A percentile compares a stretch with the other conserved stretches of the same genome.
These are phyloP conservation scores for Lepidium aucheri DNA, from an alignment of 345 rosid species.

Conservation along the genomic window DNA sequence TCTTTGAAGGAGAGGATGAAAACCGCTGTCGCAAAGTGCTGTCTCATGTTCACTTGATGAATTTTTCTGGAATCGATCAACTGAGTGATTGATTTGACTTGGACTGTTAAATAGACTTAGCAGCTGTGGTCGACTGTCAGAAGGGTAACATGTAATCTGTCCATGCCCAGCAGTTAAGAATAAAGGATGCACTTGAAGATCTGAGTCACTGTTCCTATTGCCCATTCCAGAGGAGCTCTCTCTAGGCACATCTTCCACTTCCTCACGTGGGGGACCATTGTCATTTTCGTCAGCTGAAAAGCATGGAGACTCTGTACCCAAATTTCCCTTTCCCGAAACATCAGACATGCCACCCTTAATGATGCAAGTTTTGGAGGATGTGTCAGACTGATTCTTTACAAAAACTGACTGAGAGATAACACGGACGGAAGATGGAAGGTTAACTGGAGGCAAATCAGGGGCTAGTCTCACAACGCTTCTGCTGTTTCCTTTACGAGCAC, in stretches of 20 bases:
- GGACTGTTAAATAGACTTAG: slow-evolving; percentile 69
- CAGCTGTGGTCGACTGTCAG: slow-evolving; percentile 73
- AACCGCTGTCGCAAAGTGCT: slow-evolving; percentile 46
- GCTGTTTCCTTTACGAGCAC: slow-evolving; percentile 37
- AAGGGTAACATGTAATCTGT: slow-evolving; percentile 43
- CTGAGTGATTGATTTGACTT: slow-evolving; percentile 34
- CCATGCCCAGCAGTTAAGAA: slow-evolving; percentile 65
- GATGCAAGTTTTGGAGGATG: slow-evolving; percentile 31
- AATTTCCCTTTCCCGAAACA: slow-evolving; percentile 35
- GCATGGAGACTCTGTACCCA: slow-evolving; percentile 30
- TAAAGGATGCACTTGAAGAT: slow-evolving; percentile 88
- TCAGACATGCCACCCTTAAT: slow-evolving; percentile 12
- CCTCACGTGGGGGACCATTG: slow-evolving; percentile 26
- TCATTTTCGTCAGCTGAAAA: slow-evolving; percentile 25
- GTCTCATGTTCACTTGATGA: slow-evolving; percentile 33
- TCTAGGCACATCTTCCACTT: slow-evolving; percentile 32
- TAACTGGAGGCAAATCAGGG: slow-evolving; percentile 87
- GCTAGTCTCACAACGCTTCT: slow-evolving; percentile 73
- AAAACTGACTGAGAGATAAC: slow-evolving; percentile 67
- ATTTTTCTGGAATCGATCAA: slow-evolving; percentile 33
- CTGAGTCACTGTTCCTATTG: slow-evolving; percentile 38
- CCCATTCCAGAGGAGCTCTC: slow-evolving; percentile 40
- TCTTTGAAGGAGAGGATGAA: slow-evolving; percentile 88
- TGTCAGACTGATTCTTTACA: slow-evolving; percentile 34
- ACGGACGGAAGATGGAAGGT: slow-evolving; percentile 88